A percentile compares a stretch with the other conserved stretches of the same genome.
phyloP scores from a whole-genome alignment of 805 yeast species.

The Grigorovia jiainica region DNA sequence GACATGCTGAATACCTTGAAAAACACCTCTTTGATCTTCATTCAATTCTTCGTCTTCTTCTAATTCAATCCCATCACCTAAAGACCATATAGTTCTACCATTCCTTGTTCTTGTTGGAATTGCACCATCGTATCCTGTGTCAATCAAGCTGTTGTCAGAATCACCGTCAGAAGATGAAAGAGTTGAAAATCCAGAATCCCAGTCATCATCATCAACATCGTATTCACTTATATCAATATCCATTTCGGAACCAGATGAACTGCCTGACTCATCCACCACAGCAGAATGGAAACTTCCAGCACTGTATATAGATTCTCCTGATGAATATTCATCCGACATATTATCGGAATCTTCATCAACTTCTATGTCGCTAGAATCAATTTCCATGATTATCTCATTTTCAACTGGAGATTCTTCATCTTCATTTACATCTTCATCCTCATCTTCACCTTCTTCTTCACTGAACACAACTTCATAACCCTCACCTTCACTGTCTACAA shows the following conservation, averaged over 20 bases:
- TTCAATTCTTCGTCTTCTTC: conserved; percentile 23
- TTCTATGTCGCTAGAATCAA: conserved; percentile 25
- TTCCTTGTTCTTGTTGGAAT: conserved; percentile 5
- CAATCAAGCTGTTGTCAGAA: conserved; percentile 9
- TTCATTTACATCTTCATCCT: conserved; percentile 17
- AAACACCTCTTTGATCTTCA: conserved; percentile 24
- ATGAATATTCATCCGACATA: conserved; percentile 16
- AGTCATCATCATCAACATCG: conserved; percentile 28
- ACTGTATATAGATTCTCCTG: conserved; percentile 15
- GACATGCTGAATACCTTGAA: conserved; percentile 27
- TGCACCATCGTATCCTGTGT: conserved; percentile 15
- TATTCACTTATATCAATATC: conserved; percentile 28
- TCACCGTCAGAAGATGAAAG: conserved; percentile 24
- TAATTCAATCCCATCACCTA: conserved; percentile 22
- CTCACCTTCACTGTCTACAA: conserved; percentile 30
- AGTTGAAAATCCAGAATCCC: conserved; percentile 31
- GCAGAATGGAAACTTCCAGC: conserved; percentile 20
- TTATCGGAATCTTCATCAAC: conserved; percentile 20
- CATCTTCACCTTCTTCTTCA: conserved; percentile 27
- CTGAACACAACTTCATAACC: conserved; percentile 28
- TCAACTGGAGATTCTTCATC: conserved; percentile 4
- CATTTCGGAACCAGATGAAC: conserved; percentile 23
- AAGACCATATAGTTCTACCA: conserved; percentile 15
- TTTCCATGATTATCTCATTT: conserved; percentile 14
- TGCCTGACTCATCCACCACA: conserved; percentile 4